These are phyloP conservation scores for Stephania japonica DNA, from an alignment of 164 flowering plant genomes.

Conservation along the genomic window DNA sequence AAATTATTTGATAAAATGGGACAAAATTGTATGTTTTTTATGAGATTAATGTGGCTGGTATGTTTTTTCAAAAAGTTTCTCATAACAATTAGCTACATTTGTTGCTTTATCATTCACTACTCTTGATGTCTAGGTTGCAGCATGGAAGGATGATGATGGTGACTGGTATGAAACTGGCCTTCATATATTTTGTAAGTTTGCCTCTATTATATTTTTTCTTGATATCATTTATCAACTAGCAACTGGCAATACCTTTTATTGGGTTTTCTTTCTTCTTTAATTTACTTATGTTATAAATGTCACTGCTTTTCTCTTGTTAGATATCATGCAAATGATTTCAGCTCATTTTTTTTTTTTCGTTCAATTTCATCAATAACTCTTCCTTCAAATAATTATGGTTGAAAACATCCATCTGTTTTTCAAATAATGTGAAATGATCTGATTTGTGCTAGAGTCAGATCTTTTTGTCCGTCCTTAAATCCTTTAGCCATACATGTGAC, in stretches of 20 bases:
- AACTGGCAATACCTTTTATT: not conserved
- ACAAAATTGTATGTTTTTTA: no score
- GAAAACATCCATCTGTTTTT: not conserved
- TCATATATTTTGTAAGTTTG: constrained; percentile 90
- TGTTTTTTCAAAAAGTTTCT: no score
- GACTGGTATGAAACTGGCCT: constrained; percentile 98
- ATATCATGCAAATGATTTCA: not conserved
- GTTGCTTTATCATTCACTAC: not conserved
- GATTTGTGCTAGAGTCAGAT: not conserved
- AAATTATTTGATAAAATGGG: no score
- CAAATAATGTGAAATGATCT: not conserved
- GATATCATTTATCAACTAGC: not conserved
- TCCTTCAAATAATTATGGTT: not conserved
- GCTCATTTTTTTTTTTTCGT: not conserved
- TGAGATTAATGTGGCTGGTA: no score
- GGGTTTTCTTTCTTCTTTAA: not conserved
- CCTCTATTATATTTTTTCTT: not conserved
- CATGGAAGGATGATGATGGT: constrained; percentile 96
- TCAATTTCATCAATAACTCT: not conserved
- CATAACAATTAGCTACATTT: no score
- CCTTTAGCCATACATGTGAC: not conserved
- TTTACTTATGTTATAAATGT: not conserved
- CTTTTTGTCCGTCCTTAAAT: not conserved
- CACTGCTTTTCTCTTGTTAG: not conserved
- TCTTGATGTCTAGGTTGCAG: constrained; percentile 60